These are phyloP conservation scores for Pichia exigua DNA, from an alignment of 805 yeast species.

Conservation along the genomic window DNA sequence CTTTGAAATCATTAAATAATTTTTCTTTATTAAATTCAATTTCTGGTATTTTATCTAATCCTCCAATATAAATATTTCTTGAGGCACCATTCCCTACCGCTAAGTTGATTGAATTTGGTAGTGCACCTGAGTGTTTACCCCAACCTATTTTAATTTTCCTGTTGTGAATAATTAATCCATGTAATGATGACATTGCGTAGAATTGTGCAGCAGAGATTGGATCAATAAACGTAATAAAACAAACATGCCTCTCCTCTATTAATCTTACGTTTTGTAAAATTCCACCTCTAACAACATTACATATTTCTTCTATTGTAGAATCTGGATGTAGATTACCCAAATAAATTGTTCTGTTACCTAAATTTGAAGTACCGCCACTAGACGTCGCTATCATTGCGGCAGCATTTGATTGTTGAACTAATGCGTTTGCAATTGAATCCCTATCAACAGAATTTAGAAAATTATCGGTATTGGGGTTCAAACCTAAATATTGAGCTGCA, in stretches of 20 bases:
- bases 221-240: constrained; percentile 92
- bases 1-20: constrained; percentile 64
- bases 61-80: constrained; percentile 85
- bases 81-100: constrained; percentile 94
- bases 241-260: constrained; percentile 78
- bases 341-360: constrained; percentile 91
- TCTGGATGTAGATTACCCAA: constrained; percentile 86
- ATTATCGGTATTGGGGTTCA: constrained; percentile 84
- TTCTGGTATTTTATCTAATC: constrained; percentile 27
- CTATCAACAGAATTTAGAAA: constrained; percentile 51
- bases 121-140: constrained; percentile 95
- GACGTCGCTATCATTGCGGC: constrained; percentile 96
- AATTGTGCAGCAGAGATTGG: constrained; percentile 98
- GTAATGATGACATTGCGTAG: constrained; percentile 86
- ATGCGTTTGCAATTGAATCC: constrained; percentile 58
- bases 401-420: constrained; percentile 91
- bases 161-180: constrained; percentile 80
- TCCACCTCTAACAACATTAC: constrained; percentile 96
- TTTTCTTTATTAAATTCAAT: constrained; percentile 32
- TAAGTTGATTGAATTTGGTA: constrained; percentile 74
- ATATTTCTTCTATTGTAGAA: constrained; percentile 83
- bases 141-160: constrained; percentile 89
- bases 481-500: constrained; percentile 90
- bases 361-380: constrained; percentile 86
- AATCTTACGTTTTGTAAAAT: constrained; percentile 76